Base-by-base conservation (phyloP, 352 stramenopile genomes). In the Globisporangium rhizosaccharum region DNA sequence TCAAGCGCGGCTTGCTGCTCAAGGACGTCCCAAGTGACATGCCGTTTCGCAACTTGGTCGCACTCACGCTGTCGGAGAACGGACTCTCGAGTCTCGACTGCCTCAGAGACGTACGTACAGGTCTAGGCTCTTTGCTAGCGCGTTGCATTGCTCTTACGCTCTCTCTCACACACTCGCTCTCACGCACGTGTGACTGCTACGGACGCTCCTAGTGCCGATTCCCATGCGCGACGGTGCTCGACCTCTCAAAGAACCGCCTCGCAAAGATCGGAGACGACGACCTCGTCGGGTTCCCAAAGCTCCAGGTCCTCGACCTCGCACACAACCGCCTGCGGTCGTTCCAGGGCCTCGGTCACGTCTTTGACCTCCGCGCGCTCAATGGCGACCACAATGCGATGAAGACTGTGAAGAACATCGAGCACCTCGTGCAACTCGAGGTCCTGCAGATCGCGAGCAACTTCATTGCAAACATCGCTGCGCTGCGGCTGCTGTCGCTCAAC, bases 401-500 rank as follows among this genome's bases (percentile, higher is more conserved):
- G 25, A 70, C 42, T 0, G 75, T 88, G 56, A 91, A 80, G 51
- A 94, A 94, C 59, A 67, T 92, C 25, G 84, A 92, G 51, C 84
- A 89, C 33, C 66, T 92, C 14, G 54, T 68, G 25, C 61, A 79
- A 11, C 57, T 94, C 6, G 70, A 90, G 46, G 73, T 91, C 14
- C 61, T 94, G 12, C 59, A 80, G 0, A 46, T 92, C 18, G 61
- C 71, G 1, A 53, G 59, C 15, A 94, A 94, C 51, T 61, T 65
- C 12, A 79, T 94, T 49, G 51, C 61, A 5, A 72, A 53, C 15
- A 69, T 74, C 2, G 67, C 82, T 9, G 76, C 84, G 18, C 60
- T 94, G 7, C 80, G 82, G 0, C 52, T 87, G 12, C 59, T 94
- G 7, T 94, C 82, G 17, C 61, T 94, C 9, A 92, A 94, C 62